These are phyloP conservation scores for Eudorina sp. DNA, from an alignment of 139 green algal genomes.

Conservation along the genomic window DNA sequence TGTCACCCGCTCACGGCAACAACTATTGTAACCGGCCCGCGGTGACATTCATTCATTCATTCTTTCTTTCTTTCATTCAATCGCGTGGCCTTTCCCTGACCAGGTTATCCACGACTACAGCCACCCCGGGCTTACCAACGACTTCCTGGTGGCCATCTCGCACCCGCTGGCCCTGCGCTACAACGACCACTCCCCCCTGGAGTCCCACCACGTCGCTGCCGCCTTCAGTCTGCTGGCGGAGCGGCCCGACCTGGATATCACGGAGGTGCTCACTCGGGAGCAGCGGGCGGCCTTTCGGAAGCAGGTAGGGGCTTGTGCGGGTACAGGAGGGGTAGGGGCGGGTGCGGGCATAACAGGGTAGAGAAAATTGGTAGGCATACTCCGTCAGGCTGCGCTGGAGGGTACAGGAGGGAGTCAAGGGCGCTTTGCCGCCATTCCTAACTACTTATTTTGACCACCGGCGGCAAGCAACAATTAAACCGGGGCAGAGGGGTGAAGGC, in stretches of 20 bases:
- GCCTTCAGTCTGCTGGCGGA: slow-evolving; percentile 47
- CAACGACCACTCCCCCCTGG: slow-evolving; percentile 60
- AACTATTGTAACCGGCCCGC: too few relatives aligned
- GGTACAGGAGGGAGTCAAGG: too few relatives aligned
- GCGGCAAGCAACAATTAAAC: neutral
- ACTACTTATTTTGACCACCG: neutral
- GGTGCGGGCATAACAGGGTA: too few relatives aligned
- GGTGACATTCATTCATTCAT: too few relatives aligned
- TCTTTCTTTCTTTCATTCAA: too few relatives aligned
- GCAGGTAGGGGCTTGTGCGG: neutral
- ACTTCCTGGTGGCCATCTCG: slow-evolving; percentile 54
- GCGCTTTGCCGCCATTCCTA: neutral
- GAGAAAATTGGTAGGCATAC: too few relatives aligned
- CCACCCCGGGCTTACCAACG: slow-evolving; percentile 62
- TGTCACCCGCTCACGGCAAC: too few relatives aligned
- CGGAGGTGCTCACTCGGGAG: neutral
- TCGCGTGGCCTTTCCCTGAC: too few relatives aligned
- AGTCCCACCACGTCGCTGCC: slow-evolving; percentile 58
- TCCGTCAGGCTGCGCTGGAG: too few relatives aligned
- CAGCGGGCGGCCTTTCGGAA: slow-evolving; percentile 38
- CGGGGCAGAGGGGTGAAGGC: too few relatives aligned
- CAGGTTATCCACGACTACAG: slow-evolving; percentile 51
- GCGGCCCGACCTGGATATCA: slow-evolving; percentile 30
- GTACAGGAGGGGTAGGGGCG: too few relatives aligned
- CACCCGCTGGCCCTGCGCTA: slow-evolving; percentile 54